A percentile compares a stretch with the other conserved stretches of the same genome.
These are phyloP conservation scores for Smithsoniella earleae DNA, from an alignment of 163 green algal genomes.

Conservation along the genomic window DNA sequence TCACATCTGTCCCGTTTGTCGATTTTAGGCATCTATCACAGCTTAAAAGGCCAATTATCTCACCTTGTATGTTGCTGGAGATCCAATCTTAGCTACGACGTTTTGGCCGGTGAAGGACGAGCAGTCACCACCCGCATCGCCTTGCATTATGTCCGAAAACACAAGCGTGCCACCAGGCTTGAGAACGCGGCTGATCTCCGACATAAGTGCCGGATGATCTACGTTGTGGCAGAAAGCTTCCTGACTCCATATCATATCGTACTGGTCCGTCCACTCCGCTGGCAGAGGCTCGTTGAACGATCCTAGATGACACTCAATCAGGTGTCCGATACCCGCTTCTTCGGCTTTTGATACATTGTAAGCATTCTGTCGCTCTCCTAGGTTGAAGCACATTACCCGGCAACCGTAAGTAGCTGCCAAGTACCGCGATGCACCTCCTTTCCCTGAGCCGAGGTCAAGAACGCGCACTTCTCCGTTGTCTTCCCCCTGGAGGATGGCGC, in stretches of 20 bases:
- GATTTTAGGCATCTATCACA: too few species aligned
- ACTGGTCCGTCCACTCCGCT: conserved; percentile 20
- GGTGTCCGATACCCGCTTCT: conserved; percentile 32
- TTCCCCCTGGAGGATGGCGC: not conserved
- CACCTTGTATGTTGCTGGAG: conserved; percentile 31
- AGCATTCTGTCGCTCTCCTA: conserved; percentile 38
- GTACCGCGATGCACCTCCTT: conserved; percentile 34
- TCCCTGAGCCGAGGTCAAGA: conserved; percentile 38
- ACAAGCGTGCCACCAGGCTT: conserved; percentile 26
- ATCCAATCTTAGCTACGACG: conserved; percentile 34
- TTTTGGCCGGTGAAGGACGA: conserved; percentile 40
- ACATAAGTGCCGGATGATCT: conserved; percentile 1
- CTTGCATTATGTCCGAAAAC: conserved; percentile 33
- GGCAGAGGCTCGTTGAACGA: conserved; percentile 30
- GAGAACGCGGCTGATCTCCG: conserved; percentile 25
- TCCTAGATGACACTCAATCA: conserved; percentile 29
- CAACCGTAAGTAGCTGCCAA: conserved; percentile 38
- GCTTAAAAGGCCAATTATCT: too few species aligned
- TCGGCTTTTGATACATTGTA: conserved; percentile 33
- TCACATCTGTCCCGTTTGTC: too few species aligned
- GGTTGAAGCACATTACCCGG: conserved; percentile 37
- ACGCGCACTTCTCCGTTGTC: not conserved
- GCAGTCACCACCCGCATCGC: conserved; percentile 34
- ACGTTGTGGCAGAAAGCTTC: conserved; percentile 23
- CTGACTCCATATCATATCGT: conserved; percentile 32